Evolutionary conservation across 345 rosid genomes (phyloP).

Genomic region (Sisymbrium altissimum): DNA sequence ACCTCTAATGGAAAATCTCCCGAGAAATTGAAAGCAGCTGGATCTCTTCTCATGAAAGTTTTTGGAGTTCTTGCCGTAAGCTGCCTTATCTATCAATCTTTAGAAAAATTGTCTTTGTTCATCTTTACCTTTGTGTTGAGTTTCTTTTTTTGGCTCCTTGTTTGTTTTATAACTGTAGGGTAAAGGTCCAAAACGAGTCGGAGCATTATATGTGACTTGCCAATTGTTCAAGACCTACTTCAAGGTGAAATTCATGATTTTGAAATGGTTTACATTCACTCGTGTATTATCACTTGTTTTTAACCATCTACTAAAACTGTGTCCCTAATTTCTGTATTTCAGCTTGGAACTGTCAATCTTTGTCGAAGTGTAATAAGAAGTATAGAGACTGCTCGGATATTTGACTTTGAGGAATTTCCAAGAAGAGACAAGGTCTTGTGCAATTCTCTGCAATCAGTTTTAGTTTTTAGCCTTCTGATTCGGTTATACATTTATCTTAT

Average conservation of each 20-base stretch:
- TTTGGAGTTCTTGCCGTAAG: slow-evolving; percentile 97
- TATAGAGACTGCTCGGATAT: slow-evolving; percentile 92
- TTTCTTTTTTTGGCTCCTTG: slow-evolving; percentile 1
- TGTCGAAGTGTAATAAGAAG: slow-evolving; percentile 98
- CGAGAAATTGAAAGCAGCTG: slow-evolving; percentile 91
- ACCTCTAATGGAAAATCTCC: slow-evolving; percentile 81
- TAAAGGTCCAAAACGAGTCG: slow-evolving; percentile 90
- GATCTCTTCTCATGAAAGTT: slow-evolving; percentile 93
- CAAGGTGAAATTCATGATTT: slow-evolving; percentile 49
- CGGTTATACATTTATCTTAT: background rate
- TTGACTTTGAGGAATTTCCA: slow-evolving; percentile 96
- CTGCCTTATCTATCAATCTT: slow-evolving; percentile 15
- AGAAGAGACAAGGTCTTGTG: slow-evolving; percentile 72
- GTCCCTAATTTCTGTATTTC: slow-evolving; percentile 27
- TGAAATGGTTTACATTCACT: background rate
- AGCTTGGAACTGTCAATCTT: slow-evolving; percentile 98
- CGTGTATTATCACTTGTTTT: background rate
- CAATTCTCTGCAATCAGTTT: background rate
- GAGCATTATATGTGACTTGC: slow-evolving; percentile 93
- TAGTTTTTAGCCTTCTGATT: background rate
- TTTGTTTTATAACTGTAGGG: slow-evolving; percentile 48
- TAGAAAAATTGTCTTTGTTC: background rate
- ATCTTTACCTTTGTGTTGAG: slow-evolving; percentile 11
- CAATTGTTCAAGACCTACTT: slow-evolving; percentile 93
- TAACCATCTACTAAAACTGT: slow-evolving; percentile 4